These are phyloP conservation scores for Diphasiastrum complanatum DNA, from an alignment of 83 land plant species.

Conservation along the genomic window DNA sequence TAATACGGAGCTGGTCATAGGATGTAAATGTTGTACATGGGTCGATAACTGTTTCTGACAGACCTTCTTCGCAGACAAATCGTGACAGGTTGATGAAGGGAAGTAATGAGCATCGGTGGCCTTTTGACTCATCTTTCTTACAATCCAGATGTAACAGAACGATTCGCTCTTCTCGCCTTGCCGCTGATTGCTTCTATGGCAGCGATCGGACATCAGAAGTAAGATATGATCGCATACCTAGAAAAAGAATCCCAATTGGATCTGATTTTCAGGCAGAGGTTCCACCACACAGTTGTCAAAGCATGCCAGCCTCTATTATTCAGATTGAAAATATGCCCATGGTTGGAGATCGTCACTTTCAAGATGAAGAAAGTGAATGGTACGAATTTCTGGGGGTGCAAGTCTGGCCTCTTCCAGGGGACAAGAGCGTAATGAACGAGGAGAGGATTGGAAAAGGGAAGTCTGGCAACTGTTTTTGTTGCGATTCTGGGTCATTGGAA, in stretches of 20 bases:
- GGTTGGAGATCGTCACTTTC: conserved; percentile 13
- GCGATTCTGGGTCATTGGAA: conserved; percentile 45
- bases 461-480: conserved; percentile 41
- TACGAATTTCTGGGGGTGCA: conserved; percentile 25
- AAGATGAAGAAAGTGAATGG: conserved; percentile 19
- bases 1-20: too few relatives aligned
- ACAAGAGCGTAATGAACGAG: conserved; percentile 2
- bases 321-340: conserved; percentile 6
- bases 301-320: not conserved
- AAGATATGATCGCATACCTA: too few relatives aligned
- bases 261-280: conserved; percentile 53
- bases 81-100: too few relatives aligned
- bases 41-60: too few relatives aligned
- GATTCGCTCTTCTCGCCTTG: too few relatives aligned
- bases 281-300: conserved; percentile 50
- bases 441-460: conserved; percentile 46
- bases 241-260: conserved; percentile 47
- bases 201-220: too few relatives aligned
- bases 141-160: too few relatives aligned
- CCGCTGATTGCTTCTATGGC: too few relatives aligned
- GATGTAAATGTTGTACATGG: too few relatives aligned
- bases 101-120: too few relatives aligned
- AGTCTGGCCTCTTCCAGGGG: conserved; percentile 46
- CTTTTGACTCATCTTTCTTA: too few relatives aligned
- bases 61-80: too few relatives aligned